Conservation (phyloP, 345 rosid genomes). For the Fremontodendron californicum region DNA sequence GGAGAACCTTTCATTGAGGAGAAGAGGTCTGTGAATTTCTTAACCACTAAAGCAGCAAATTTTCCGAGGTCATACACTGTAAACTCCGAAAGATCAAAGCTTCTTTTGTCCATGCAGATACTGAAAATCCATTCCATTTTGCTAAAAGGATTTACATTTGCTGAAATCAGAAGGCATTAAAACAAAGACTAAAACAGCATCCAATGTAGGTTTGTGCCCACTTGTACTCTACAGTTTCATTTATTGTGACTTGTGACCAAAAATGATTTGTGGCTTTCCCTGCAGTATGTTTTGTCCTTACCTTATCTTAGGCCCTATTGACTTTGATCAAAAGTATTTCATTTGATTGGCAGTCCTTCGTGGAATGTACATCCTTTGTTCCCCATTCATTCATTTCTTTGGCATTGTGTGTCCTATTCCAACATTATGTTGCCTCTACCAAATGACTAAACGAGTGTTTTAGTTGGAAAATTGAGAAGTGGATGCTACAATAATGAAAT, state of each 20-base stretch:
- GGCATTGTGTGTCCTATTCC: background rate
- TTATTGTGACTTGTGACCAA: background rate
- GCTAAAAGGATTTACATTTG: background rate
- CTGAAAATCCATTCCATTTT: background rate
- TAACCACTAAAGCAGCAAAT: background rate
- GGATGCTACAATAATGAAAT: background rate
- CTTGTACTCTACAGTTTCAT: background rate
- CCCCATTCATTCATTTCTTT: background rate
- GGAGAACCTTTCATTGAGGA: background rate
- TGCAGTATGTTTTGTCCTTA: background rate
- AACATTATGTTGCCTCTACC: background rate
- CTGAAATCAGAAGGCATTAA: conserved; percentile 1
- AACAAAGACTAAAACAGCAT: background rate
- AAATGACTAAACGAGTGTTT: background rate
- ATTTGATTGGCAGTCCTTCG: background rate
- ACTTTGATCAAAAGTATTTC: background rate
- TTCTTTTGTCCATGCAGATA: background rate
- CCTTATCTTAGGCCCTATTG: background rate
- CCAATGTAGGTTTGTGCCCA: background rate
- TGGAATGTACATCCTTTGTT: background rate
- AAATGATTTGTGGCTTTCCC: conserved; percentile 2
- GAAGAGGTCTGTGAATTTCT: background rate
- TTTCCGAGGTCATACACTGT: background rate
- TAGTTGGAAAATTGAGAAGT: background rate
- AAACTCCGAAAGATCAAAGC: background rate